A percentile compares a stretch with the other conserved stretches of the same genome.
Conservation (phyloP, 2,329 filamentous ascomycete genomes). For the Scedosporium dehoogii region DNA sequence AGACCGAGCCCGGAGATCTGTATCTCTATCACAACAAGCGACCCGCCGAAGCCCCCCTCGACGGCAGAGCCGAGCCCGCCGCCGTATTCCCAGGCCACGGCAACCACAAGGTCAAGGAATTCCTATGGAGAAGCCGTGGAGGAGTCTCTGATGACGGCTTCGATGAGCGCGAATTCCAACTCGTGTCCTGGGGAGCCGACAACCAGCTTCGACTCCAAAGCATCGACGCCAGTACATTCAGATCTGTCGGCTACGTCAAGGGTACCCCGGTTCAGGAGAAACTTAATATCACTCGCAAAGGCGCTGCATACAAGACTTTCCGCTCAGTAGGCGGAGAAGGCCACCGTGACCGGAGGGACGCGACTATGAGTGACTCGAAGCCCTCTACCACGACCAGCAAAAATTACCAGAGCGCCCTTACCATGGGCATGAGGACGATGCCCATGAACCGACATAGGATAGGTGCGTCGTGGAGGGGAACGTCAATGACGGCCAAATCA, state of each 20-base stretch:
- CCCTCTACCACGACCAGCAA: constrained; percentile 32
- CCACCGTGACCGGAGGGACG: constrained; percentile 45
- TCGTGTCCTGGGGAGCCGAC: constrained; percentile 89
- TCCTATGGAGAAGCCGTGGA: constrained; percentile 78
- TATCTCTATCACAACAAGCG: constrained; percentile 60
- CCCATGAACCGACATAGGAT: constrained; percentile 26
- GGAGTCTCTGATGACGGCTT: constrained; percentile 53
- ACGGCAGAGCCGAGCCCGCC: constrained; percentile 37
- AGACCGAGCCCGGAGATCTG: constrained; percentile 74
- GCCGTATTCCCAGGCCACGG: constrained; percentile 52
- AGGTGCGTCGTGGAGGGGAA: constrained; percentile 39
- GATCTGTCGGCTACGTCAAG: constrained; percentile 62
- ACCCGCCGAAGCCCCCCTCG: constrained; percentile 29
- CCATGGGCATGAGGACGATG: constrained; percentile 33
- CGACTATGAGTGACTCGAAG: constrained; percentile 53
- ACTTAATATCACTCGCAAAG: constrained; percentile 68
- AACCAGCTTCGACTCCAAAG: constrained; percentile 71
- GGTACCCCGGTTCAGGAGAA: constrained; percentile 55
- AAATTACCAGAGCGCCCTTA: constrained; percentile 32
- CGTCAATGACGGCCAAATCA: constrained; percentile 49
- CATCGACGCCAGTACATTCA: constrained; percentile 53
- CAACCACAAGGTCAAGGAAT: constrained; percentile 72
- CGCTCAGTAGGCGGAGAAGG: constrained; percentile 56
- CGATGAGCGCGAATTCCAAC: constrained; percentile 81
- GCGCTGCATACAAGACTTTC: constrained; percentile 78